phyloP scores from a whole-genome alignment of 2,329 filamentous ascomycete species.

The Sporothrix protearum region DNA sequence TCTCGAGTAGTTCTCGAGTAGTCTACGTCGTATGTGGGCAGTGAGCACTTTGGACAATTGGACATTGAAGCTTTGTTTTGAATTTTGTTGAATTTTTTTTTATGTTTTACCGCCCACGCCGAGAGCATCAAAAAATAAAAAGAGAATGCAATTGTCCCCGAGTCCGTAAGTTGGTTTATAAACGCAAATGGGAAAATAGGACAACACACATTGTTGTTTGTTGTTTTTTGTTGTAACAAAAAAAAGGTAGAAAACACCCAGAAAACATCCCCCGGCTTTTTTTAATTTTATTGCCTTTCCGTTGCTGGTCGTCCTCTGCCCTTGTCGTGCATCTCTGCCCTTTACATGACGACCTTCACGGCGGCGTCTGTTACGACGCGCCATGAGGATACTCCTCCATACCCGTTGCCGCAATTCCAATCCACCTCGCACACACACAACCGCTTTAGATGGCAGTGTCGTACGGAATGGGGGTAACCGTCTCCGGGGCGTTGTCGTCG shows the following conservation, averaged over 20 bases:
- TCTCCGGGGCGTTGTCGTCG: constrained; percentile 32
- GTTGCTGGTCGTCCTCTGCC: constrained; percentile 18
- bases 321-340: neutral
- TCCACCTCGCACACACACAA: neutral
- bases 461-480: constrained; percentile 62
- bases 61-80: constrained; percentile 22
- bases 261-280: constrained; percentile 23
- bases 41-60: too few species aligned
- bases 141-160: constrained; percentile 23
- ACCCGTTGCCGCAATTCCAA: neutral
- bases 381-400: neutral
- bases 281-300: constrained; percentile 9
- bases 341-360: too few species aligned
- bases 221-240: constrained; percentile 19
- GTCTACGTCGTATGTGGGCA: neutral
- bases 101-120: constrained; percentile 17
- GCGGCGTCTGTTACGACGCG: too few species aligned
- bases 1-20: neutral
- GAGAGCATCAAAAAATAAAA: constrained; percentile 15
- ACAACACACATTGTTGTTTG: constrained; percentile 19
- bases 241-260: constrained; percentile 22
- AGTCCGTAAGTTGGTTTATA: constrained; percentile 20
- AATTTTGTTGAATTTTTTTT: constrained; percentile 20
- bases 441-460: constrained; percentile 89
- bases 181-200: constrained; percentile 14